These are phyloP conservation scores for Globisporangium okanoganense DNA, from an alignment of 352 stramenopile species.

Conservation along the genomic window DNA sequence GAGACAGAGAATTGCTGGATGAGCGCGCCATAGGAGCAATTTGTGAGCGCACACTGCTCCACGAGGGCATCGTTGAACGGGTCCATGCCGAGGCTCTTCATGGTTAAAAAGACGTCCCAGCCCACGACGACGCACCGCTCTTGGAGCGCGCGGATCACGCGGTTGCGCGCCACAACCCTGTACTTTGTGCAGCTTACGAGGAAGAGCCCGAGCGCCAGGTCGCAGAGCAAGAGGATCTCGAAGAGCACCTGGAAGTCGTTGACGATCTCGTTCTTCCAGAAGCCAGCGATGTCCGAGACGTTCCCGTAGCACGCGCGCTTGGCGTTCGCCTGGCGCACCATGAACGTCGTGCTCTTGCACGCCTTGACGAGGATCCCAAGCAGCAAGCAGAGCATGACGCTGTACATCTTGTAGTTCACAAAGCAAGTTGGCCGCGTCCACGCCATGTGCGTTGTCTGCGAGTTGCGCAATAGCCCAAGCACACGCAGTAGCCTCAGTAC, in stretches of 20 bases:
- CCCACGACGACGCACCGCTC: slow-evolving; percentile 20
- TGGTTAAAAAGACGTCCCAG: slow-evolving; percentile 15
- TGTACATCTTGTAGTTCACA: slow-evolving; percentile 34
- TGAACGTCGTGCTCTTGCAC: slow-evolving; percentile 19
- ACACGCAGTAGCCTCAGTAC: slow-evolving; percentile 6
- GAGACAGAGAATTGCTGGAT: slow-evolving; percentile 24
- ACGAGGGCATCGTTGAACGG: slow-evolving; percentile 13
- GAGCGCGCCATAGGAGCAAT: slow-evolving; percentile 23
- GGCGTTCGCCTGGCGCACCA: slow-evolving; percentile 8
- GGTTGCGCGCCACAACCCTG: slow-evolving; percentile 17
- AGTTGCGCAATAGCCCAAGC: slow-evolving; percentile 3
- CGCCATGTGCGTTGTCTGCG: background rate
- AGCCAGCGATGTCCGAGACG: slow-evolving; percentile 11
- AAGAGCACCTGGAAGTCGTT: slow-evolving; percentile 20
- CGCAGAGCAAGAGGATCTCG: slow-evolving; percentile 8
- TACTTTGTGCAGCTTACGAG: slow-evolving; percentile 14
- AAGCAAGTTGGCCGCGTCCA: slow-evolving; percentile 22
- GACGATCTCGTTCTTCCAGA: slow-evolving; percentile 32
- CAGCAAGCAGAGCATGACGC: slow-evolving; percentile 19
- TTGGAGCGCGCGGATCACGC: slow-evolving; percentile 21
- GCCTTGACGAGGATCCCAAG: slow-evolving; percentile 18
- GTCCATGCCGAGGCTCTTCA: slow-evolving; percentile 26
- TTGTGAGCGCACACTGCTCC: slow-evolving; percentile 12
- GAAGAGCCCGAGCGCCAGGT: slow-evolving; percentile 3
- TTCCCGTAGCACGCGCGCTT: slow-evolving; percentile 21